Base-by-base conservation (phyloP, 2,329 filamentous ascomycete species). In the Beauveria asiatica region DNA sequence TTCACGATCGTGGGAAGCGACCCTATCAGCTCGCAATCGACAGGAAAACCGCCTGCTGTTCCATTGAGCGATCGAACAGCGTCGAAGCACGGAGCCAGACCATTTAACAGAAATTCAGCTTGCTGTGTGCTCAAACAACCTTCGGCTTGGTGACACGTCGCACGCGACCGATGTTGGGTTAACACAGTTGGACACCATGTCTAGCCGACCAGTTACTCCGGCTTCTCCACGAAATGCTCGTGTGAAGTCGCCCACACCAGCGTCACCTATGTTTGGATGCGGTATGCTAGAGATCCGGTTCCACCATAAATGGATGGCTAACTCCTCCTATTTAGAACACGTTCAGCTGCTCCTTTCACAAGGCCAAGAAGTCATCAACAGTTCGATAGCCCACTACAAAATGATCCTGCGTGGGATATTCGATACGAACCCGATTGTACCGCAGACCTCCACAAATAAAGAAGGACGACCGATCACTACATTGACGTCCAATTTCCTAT, bases 361-460 rank as follows among this genome's bases (percentile, higher is more conserved):
- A 67, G 80, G 76, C 50, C 82, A 84, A 63, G 83, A 86, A 63
- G 82, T 83, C 17, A 85, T 84, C 73, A 86, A 88, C 66, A 85
- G 80, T 63, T 87, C 86, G 21, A 83, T 89, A 62, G 78, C 83
- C 59, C 83, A 89, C 67, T 92, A 92, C 73, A 88, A 87, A 69
- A 81, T 83, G 68, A 83, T 90, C 62, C 77, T 92, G 44, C 81
- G 86, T 62, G 83, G 83, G 61, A 85, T 92, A 64, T 87, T 87
- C 73, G 87, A 91, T 70, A 79, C 82, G 63, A 83, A 78, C 53
- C 84, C 82, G 57, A 79, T 86, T 68, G 81, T 87, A 52, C 80
- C 82, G 27, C 87, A 88, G 72, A 90, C 84, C 6, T 84, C 80
- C 61, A 87, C 83, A 65, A 76, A 76, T 53, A 67, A 76, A 33